Base-by-base conservation (phyloP, 257 asterid species). In the Eucommia ulmoides region DNA sequence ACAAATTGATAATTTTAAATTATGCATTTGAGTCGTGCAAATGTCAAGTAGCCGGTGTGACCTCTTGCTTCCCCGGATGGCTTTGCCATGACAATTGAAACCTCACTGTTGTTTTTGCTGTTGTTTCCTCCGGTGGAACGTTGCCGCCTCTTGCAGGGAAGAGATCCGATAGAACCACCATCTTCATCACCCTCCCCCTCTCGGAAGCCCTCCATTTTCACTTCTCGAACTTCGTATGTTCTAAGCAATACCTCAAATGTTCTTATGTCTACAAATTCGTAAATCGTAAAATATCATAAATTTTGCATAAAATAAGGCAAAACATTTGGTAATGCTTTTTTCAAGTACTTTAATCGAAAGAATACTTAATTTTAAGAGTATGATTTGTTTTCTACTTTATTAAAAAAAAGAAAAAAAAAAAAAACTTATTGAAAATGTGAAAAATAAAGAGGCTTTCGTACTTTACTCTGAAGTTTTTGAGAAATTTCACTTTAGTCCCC, bases 1-100 rank as follows among this genome's bases (percentile, higher is more conserved):
- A n/a, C n/a, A n/a, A n/a, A n/a, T n/a, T n/a, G n/a, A n/a, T n/a
- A 35, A 35, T 35, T 51, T 65, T 64, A 80, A 41, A 53, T 22
- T 19, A 45, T 22, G 67, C 95, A 80, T 26, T 66, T 65, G 50
- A 83, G 88, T 68, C 94, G 72, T 0, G 96, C 98, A 66, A 89
- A 89, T 41, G 98, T 89, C 79, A 89, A 73, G 52, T 80, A 89
- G 51, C 98, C 96, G 0, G 98, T 82, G 23, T 89, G 98, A 51
- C 98, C 98, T 67, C 88, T 80, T 23, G 84, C 70, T 57, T 83
- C 98, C 8, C 88, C 74, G n/a, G 58, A 69, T 45, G 82, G 83
- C 62, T 74, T 75, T n/a, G 88, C 89, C 75, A 68, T 46, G 22
- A 78, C 51, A 0, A 62, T 41, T 23, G 70, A 65, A 61, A 84